Percentiles rank a stretch among this genome's conserved stretches.
These are phyloP conservation scores for Nakazawaea pomicola DNA, from an alignment of 805 yeast genomes.

Conservation along the genomic window DNA sequence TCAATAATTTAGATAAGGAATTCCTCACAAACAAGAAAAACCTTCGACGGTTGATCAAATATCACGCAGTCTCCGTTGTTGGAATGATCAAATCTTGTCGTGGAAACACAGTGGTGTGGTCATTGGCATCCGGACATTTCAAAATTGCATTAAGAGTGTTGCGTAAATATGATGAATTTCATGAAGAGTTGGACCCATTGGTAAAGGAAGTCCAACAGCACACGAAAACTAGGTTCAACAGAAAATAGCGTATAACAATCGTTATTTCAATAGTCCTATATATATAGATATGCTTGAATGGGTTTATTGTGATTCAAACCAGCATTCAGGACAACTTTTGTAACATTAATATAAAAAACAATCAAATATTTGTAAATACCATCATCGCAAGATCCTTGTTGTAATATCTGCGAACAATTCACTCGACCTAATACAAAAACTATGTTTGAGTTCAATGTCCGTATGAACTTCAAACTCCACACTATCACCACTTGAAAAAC, in stretches of 20 bases:
- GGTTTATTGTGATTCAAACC: too few relatives aligned
- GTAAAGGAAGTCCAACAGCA: slow-evolving; percentile 6
- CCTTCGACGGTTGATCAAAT: slow-evolving; percentile 4
- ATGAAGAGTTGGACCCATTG: slow-evolving; percentile 10
- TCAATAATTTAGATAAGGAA: neutral
- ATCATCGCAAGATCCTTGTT: too few relatives aligned
- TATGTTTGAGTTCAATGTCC: slow-evolving; percentile 3
- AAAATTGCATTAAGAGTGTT: slow-evolving; percentile 8
- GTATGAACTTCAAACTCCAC: slow-evolving; percentile 2
- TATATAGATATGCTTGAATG: too few relatives aligned
- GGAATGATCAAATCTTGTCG: slow-evolving; percentile 7
- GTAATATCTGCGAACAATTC: slow-evolving; percentile 6
- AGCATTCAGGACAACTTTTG: too few relatives aligned
- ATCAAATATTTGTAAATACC: too few relatives aligned
- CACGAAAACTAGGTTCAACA: slow-evolving; percentile 11
- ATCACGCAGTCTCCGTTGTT: slow-evolving; percentile 8
- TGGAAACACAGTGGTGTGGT: slow-evolving; percentile 8
- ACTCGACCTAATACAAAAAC: slow-evolving; percentile 8
- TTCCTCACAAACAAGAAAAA: slow-evolving; percentile 5
- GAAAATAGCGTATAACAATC: neutral
- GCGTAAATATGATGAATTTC: slow-evolving; percentile 3
- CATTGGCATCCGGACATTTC: slow-evolving; percentile 13
- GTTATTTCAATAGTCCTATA: too few relatives aligned
- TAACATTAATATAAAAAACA: too few relatives aligned
- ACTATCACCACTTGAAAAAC: neutral